phyloP scores from a whole-genome alignment of 495 filamentous ascomycete species.

The Usnea hakonensis region DNA sequence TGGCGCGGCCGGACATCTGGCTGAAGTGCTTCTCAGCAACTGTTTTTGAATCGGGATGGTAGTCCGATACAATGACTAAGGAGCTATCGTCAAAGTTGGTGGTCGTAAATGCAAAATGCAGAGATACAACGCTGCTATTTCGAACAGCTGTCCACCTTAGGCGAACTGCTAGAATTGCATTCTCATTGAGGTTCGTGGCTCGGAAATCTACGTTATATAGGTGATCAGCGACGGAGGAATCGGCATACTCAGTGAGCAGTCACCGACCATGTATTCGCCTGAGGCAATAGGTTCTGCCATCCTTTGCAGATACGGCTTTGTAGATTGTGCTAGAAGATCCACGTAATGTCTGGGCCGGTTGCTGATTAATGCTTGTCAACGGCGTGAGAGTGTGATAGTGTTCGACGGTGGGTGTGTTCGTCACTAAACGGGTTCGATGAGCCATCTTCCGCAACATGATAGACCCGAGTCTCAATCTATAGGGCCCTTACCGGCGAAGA shows the following conservation, averaged over 20 bases:
- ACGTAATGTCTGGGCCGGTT: constrained; percentile 67
- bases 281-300: constrained; percentile 76
- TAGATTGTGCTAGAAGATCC: constrained; percentile 89
- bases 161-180: constrained; percentile 74
- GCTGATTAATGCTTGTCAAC: constrained; percentile 48
- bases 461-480: not conserved
- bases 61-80: constrained; percentile 87
- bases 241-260: not conserved
- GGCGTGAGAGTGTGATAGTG: constrained; percentile 86
- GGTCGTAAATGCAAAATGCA: constrained; percentile 91
- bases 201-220: constrained; percentile 51
- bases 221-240: constrained; percentile 25
- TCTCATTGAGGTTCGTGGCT: constrained; percentile 63
- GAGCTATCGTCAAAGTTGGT: constrained; percentile 90
- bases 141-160: constrained; percentile 86
- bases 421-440: constrained; percentile 37
- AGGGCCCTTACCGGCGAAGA: constrained; percentile 61
- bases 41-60: constrained; percentile 84
- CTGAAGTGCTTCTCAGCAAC: constrained; percentile 70
- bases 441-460: constrained; percentile 5
- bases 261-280: constrained; percentile 69
- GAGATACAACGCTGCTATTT: constrained; percentile 73
- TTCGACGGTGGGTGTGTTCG: constrained; percentile 63
- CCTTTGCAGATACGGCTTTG: constrained; percentile 84
- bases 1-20: constrained; percentile 30